Base-by-base conservation (phyloP, 176 grass and related monocot species). In the Rhynchospora pubera region DNA sequence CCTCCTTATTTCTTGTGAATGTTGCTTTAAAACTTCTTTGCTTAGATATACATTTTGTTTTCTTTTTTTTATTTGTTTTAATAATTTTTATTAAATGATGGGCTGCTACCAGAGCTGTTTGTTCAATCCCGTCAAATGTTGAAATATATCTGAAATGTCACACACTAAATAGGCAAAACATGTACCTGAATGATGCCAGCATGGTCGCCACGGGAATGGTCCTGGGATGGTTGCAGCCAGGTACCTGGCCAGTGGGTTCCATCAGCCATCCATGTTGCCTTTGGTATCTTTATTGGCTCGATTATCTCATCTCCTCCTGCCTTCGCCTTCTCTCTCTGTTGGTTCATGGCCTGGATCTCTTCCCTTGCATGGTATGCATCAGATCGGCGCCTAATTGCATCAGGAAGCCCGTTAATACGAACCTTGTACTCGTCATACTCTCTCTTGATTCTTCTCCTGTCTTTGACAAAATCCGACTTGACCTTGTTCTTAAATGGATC, bases 231-330 rank as follows among this genome's bases (percentile, higher is more conserved):
- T 9, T 91, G 83, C 62, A 91, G 84, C 96, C 96, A 98, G 64
- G 92, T 98, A 39, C 96, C 96, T 0, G 96, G 96, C 96, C 96
- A 98, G 84, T 98, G 96, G 24, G 92, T 94, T 65, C 87, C 91
- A 84, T 98, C 96, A 16, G 95, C 96, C 96, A 98, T 98, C 92
- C 92, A 98, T 79, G 96, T 98, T 18, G 92, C 96, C 77, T 98
- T 98, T 23, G 92, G 78, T 69, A 98, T 94, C 85, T 94, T 98
- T 59, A 94, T 86, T 1, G 96, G 87, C 78, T 98, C 92, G 76
- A 94, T 67, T 7, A 88, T 64, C 18, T 98, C 92, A 11, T 98
- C 92, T 3, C 90, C 87, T 83, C 92, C 90, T 57, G 78, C 84
- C 84, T 98, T 94, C 62, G 87, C 82, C 84, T 90, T 98, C 63